Percentiles rank a stretch among this genome's conserved stretches.
Conservation (phyloP, 2,329 filamentous ascomycete species). For the Aureobasidium lini region DNA sequence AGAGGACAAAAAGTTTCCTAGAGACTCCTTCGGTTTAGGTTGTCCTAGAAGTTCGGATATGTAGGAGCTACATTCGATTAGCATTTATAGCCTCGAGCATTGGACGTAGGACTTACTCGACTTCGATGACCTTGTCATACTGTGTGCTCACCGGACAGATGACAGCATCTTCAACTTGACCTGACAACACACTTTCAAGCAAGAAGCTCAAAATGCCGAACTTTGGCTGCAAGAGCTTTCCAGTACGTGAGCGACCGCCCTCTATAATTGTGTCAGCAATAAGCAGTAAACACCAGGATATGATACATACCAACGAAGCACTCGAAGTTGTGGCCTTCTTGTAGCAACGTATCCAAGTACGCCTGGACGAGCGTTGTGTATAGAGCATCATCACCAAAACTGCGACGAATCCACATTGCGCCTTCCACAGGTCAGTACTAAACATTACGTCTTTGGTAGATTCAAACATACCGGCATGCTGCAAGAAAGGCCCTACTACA, state of each 20-base stretch:
- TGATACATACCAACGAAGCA: conserved; percentile 62
- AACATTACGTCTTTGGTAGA: background rate
- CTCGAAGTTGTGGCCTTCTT: conserved; percentile 88
- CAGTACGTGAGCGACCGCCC: conserved; percentile 83
- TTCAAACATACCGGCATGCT: conserved; percentile 64
- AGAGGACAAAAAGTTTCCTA: conserved; percentile 79
- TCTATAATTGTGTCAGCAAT: conserved; percentile 39
- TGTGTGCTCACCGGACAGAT: conserved; percentile 95
- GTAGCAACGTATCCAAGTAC: conserved; percentile 87
- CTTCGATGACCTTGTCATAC: conserved; percentile 98
- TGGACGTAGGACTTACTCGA: conserved; percentile 49
- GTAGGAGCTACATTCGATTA: conserved; percentile 54
- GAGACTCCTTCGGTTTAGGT: conserved; percentile 91
- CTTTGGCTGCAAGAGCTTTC: conserved; percentile 87
- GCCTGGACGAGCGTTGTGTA: conserved; percentile 91
- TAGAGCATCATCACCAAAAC: conserved; percentile 84
- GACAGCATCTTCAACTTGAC: conserved; percentile 80
- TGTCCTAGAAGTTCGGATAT: conserved; percentile 88
- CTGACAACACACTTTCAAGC: conserved; percentile 80
- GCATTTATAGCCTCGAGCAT: background rate
- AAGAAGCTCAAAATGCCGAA: conserved; percentile 92
- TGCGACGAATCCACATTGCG: conserved; percentile 90
- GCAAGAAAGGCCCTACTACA: conserved; percentile 78
- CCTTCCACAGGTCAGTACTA: conserved; percentile 32
- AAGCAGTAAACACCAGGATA: background rate